Base-by-base conservation (phyloP, 2,329 filamentous ascomycete genomes). In the Penicillium fuscoglaucum region DNA sequence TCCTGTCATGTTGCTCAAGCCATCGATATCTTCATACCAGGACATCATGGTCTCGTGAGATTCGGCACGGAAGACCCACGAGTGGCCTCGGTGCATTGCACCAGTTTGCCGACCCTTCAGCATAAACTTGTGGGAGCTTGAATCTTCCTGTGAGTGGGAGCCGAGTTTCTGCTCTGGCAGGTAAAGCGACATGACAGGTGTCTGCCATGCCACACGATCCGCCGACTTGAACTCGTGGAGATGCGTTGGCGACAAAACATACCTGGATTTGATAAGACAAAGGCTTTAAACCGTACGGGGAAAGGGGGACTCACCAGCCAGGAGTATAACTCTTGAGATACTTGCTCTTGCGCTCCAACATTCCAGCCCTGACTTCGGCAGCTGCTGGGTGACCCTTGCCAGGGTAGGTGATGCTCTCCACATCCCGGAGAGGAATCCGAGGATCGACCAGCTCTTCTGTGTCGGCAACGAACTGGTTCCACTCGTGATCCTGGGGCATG, bases 211-310 rank as follows among this genome's bases (percentile, higher is more conserved):
- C 62, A 88, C 89, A 74, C 93, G 93, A 77, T 98, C 93, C 65
- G 92, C 91, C n/a, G 92, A 96, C 75, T 96, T 97, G 84, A 98
- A 99, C 77, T 99, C 95, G 79, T 99, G 95, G 24, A 99, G 84
- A 77, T 99, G 95, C 56, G 95, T 98, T 17, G 95, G 91, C 67
- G 95, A 96, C 66, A 99, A 81, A 48, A 98, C 92, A 75, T 97
- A 97, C 91, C 90, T 95, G 66, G 9, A 33, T 4, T 39, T 28
- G 13, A 52, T 68, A 58, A 69, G 62, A 33, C 21, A 43, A 40
- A 33, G 9, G 24, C 26, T 28, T 24, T 3, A 28, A 41, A 4
- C 19, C 3, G 1, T 8, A 9, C n/a, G 3, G 4, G 4, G 24
- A 37, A 31, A 49, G 31, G 29, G 56, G 41, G 15, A 79, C 88